Evolutionary conservation across 768 basidiomycete species (phyloP), one percentile per base, ranked within the genome.

Genomic region (Tylopilus cervinicoccineus): DNA sequence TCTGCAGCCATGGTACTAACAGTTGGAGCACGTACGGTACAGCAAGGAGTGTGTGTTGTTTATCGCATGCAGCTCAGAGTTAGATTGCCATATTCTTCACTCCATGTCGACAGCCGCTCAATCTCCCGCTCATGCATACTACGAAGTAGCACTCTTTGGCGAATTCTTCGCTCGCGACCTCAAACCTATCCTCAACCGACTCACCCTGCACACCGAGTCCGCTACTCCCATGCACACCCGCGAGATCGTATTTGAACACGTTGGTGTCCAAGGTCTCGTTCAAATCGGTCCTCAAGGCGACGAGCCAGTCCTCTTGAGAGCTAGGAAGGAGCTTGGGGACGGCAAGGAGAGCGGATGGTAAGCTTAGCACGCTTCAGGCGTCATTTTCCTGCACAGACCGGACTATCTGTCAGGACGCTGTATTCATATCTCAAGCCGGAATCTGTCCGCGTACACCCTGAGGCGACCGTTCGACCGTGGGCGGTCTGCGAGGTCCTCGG

Each of bases 381-480:
- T 47, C 20, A 23, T 36, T 22, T 16, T 19, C 20, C 27, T 31
- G 44, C 20, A 27, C 23, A 34, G 22, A 45, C 36, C 16, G 5
- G 17, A 20, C 10, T 19, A 41, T 44, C 47, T 31, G 38, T 26
- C 40, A 90, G 87, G 88, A 72, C 82, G 9, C 65, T 93, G 14
- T 88, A 83, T 63, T 87, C 88, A 20, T 88, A 86, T 62, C 71
- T 89, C 47, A 89, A 88, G 62, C 88, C 90, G 43, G 89, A 92
- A 64, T 84, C 85, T n/a, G 81, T 81, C 11, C 79, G 88, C 38
- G 83, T 84, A 14, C 85, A 91, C 56, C 88, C 89, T 10, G 88
- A 91, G 62, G 88, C 88, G 2, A 93, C 90, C 4, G 89, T 93
- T 39, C 77, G 89, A 41, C 87, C 90, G 10, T 91, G 89, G 84